phyloP scores from a whole-genome alignment of 768 basidiomycete genomes.

The Trametes punicea region DNA sequence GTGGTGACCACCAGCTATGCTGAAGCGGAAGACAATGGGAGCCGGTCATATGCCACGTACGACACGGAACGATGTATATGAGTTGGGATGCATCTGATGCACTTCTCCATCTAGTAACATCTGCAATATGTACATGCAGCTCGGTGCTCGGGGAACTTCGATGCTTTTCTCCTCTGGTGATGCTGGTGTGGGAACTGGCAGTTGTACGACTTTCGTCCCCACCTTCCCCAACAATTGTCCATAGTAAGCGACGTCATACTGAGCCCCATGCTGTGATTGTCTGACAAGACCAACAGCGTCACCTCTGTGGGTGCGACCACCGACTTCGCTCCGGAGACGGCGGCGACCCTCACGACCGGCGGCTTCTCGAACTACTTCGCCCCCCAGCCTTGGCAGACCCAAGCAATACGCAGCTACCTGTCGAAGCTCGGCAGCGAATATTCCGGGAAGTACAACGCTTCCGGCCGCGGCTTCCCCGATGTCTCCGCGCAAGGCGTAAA shows the following conservation, averaged over 20 bases:
- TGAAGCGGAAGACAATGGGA: conserved; percentile 26
- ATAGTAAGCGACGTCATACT: conserved; percentile 22
- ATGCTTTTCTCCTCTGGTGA: conserved; percentile 38
- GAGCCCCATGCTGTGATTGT: neutral
- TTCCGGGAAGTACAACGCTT: conserved; percentile 29
- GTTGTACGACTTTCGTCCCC: conserved; percentile 32
- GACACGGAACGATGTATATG: neutral
- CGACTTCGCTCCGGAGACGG: conserved; percentile 28
- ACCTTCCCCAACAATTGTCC: conserved; percentile 37
- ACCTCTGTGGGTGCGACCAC: conserved; percentile 37
- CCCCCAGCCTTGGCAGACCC: conserved; percentile 37
- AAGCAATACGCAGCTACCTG: conserved; percentile 37
- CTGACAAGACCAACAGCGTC: conserved; percentile 23
- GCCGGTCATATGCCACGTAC: conserved; percentile 24
- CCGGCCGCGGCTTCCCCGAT: conserved; percentile 47
- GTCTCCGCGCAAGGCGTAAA: conserved; percentile 39
- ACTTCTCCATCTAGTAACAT: conserved; percentile 21
- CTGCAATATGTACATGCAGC: conserved; percentile 34
- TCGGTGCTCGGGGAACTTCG: conserved; percentile 35
- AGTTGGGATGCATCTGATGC: neutral
- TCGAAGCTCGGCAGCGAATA: conserved; percentile 28
- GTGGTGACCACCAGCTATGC: conserved; percentile 37
- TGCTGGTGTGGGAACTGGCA: conserved; percentile 29
- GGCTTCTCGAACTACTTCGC: conserved; percentile 37
- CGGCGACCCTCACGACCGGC: conserved; percentile 32